These are phyloP conservation scores for Isoetes engelmannii DNA, from an alignment of 83 land plant genomes.

Conservation along the genomic window DNA sequence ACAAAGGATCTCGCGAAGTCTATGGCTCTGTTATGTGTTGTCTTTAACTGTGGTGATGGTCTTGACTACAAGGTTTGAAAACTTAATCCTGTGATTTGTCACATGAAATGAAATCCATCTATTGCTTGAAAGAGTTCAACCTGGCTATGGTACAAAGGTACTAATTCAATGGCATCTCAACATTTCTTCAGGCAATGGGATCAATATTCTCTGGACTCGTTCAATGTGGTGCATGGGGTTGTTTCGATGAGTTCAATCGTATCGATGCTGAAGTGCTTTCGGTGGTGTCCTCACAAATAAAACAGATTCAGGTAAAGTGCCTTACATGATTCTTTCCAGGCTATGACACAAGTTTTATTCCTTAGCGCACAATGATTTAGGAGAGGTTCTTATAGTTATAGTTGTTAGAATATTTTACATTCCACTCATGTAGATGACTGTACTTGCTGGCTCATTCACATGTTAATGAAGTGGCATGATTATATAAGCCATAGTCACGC, in stretches of 20 bases:
- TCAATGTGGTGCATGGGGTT: slow-evolving; percentile 46
- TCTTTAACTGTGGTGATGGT: slow-evolving; percentile 42
- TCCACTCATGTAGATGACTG: no score
- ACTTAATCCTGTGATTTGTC: no score
- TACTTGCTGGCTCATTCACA: no score
- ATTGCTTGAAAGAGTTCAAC: no score
- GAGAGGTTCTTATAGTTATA: no score
- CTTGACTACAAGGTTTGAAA: slow-evolving; percentile 38
- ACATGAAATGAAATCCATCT: no score
- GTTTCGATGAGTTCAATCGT: slow-evolving; percentile 46
- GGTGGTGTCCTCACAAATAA: slow-evolving; percentile 39
- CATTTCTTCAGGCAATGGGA: slow-evolving; percentile 33
- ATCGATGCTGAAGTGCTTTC: slow-evolving; percentile 43
- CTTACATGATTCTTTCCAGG: neutral
- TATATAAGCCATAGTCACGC: no score
- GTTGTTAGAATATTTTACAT: no score
- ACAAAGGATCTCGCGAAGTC: slow-evolving; percentile 39
- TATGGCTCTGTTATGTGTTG: slow-evolving; percentile 39
- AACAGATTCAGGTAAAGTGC: slow-evolving; percentile 41
- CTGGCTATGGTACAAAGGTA: no score
- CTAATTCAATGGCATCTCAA: neutral
- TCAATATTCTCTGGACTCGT: slow-evolving; percentile 39
- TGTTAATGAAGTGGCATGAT: no score
- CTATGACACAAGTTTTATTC: neutral
- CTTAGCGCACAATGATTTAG: no score